Conservation (phyloP, 768 basidiomycete genomes). For the Boletus reticuloceps region DNA sequence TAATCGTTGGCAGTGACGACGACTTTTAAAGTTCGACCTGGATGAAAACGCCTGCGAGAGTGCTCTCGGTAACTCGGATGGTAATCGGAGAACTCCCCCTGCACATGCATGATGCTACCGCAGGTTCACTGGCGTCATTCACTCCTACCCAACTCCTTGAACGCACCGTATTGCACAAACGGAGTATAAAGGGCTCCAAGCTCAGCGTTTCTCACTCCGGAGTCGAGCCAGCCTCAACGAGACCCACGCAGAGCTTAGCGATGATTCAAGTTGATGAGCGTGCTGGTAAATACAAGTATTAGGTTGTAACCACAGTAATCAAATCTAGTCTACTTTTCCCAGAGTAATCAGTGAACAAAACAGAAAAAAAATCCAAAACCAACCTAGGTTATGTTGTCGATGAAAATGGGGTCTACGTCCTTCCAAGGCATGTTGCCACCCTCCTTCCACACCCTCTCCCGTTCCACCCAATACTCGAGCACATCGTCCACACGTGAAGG, state of each 20-base stretch:
- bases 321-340: slow-evolving; percentile 5
- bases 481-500: slow-evolving; percentile 52
- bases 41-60: too few species aligned
- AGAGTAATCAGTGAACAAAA: not conserved
- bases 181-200: too few species aligned
- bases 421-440: slow-evolving; percentile 47
- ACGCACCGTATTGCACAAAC: too few species aligned
- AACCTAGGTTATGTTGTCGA: slow-evolving; percentile 47
- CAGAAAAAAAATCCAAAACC: not conserved
- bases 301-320: not conserved
- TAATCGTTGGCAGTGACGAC: not conserved
- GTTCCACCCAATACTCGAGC: slow-evolving; percentile 83
- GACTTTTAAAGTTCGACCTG: not conserved
- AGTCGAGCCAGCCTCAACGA: too few species aligned
- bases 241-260: too few species aligned
- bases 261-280: too few species aligned
- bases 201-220: too few species aligned
- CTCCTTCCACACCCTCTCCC: slow-evolving; percentile 58
- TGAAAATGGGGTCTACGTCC: slow-evolving; percentile 79
- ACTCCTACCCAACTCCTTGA: too few species aligned
- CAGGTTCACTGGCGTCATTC: too few species aligned
- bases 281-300: not conserved
- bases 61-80: too few species aligned
- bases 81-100: too few species aligned
- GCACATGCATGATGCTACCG: too few species aligned